Evolutionary conservation across 352 stramenopile species (phyloP).

Genomic region (Pythium utonaiense): DNA sequence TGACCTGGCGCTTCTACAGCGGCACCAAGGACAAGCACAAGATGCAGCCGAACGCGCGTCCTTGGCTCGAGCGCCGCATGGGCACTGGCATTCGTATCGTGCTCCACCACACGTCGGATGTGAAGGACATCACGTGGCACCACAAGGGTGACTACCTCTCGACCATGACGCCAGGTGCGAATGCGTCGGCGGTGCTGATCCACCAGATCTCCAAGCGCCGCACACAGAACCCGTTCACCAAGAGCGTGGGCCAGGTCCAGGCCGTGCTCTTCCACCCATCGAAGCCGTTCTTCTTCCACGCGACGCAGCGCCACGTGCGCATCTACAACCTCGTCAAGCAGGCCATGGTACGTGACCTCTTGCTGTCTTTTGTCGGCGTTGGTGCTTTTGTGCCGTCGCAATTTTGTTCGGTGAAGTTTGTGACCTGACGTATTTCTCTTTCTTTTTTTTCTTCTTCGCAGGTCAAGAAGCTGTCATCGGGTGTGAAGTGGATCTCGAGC

Average conservation of each 20-base stretch:
- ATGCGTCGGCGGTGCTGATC: slow-evolving; percentile 93
- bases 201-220: slow-evolving; percentile 97
- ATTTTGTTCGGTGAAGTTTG: not conserved
- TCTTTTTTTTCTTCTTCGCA: slow-evolving; percentile 30
- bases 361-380: not conserved
- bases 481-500: slow-evolving; percentile 98
- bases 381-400: not conserved
- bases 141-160: slow-evolving; percentile 99
- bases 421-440: slow-evolving; percentile 3
- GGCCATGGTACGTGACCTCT: slow-evolving; percentile 45
- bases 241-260: slow-evolving; percentile 94
- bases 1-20: slow-evolving; percentile 88
- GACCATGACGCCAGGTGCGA: slow-evolving; percentile 89
- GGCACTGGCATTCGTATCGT: slow-evolving; percentile 81
- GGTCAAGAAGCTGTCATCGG: slow-evolving; percentile 97
- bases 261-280: slow-evolving; percentile 96
- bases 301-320: slow-evolving; percentile 97
- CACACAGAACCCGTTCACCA: slow-evolving; percentile 96
- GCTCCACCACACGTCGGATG: slow-evolving; percentile 85
- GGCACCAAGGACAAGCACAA: slow-evolving; percentile 82
- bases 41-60: slow-evolving; percentile 35
- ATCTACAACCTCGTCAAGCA: slow-evolving; percentile 99
- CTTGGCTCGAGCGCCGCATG: slow-evolving; percentile 75
- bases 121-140: slow-evolving; percentile 96
- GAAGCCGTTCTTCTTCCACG: slow-evolving; percentile 99